A percentile compares a stretch with the other conserved stretches of the same genome.
Conservation (phyloP, 495 filamentous ascomycete genomes). For the Terfezia claveryi region DNA sequence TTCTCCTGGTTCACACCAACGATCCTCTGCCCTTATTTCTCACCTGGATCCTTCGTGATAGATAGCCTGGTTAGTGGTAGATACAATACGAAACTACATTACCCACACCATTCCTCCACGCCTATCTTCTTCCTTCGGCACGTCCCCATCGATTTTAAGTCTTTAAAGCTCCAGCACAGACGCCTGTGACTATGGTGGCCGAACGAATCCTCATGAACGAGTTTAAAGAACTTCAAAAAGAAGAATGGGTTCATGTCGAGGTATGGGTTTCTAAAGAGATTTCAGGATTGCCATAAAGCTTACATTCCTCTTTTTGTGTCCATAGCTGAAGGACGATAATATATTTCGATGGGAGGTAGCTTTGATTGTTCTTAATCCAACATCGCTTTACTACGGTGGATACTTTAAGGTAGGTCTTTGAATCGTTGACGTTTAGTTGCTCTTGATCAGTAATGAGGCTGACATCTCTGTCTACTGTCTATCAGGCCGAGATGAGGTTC, state of each 20-base stretch:
- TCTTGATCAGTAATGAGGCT: not conserved
- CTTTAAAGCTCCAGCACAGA: too few relatives aligned
- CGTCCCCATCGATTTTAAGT: too few relatives aligned
- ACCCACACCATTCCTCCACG: too few relatives aligned
- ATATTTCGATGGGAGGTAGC: conserved; percentile 72
- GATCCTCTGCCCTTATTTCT: too few relatives aligned
- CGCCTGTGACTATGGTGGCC: conserved; percentile 23
- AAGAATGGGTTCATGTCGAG: conserved; percentile 85
- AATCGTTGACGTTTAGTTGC: not conserved
- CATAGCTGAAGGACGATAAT: conserved; percentile 47
- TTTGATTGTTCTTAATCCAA: conserved; percentile 76
- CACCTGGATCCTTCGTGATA: too few relatives aligned
- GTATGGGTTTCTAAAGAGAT: conserved; percentile 24
- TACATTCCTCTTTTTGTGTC: not conserved
- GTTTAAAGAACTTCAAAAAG: conserved; percentile 57
- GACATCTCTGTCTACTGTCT: not conserved
- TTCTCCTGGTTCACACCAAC: too few relatives aligned
- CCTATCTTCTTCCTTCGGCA: too few relatives aligned
- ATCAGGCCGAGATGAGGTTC: conserved; percentile 59
- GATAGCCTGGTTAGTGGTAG: too few relatives aligned
- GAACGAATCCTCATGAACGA: conserved; percentile 78
- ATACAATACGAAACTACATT: too few relatives aligned
- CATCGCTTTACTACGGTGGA: conserved; percentile 75
- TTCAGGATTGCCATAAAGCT: not conserved
- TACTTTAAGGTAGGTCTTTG: conserved; percentile 48